Evolutionary conservation across 2,329 filamentous ascomycete species (phyloP).

Genomic region (Fusarium pininemorale): DNA sequence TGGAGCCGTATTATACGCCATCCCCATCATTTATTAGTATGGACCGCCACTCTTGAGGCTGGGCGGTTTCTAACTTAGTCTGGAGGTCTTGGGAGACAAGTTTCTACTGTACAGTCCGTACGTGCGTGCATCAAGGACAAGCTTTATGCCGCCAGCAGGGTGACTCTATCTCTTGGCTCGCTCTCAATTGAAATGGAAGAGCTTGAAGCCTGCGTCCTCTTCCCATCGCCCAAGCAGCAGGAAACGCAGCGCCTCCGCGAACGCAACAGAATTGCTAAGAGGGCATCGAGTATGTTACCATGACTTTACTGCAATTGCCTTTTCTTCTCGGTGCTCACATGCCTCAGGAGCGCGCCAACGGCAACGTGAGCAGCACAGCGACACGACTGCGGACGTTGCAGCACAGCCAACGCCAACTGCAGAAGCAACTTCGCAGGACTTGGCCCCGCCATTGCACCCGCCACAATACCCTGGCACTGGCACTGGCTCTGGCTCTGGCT

Average conservation of each 20-base stretch:
- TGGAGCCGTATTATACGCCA: not conserved
- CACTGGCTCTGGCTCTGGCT: not conserved
- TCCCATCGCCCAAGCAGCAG: not conserved
- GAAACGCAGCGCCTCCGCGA: not conserved
- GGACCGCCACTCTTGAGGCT: not conserved
- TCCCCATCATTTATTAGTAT: not conserved
- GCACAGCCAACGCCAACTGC: not conserved
- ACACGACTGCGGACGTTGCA: not conserved
- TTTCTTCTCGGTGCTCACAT: not conserved
- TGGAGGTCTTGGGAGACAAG: too few species aligned
- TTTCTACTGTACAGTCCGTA: too few species aligned
- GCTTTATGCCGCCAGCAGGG: not conserved
- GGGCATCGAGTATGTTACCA: not conserved
- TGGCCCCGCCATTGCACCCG: not conserved
- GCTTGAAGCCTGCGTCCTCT: not conserved
- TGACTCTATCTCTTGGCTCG: not conserved
- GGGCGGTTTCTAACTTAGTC: too few species aligned
- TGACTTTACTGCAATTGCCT: not conserved
- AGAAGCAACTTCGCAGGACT: not conserved
- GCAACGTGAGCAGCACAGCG: not conserved
- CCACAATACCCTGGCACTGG: not conserved
- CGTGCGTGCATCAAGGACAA: too few species aligned
- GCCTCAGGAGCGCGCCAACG: not conserved
- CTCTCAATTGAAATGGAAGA: not conserved
- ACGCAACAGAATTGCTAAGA: not conserved